A percentile compares a stretch with the other conserved stretches of the same genome.
Evolutionary conservation across 1,139 yeast genomes (phyloP).

Genomic region (Pichia sp.): DNA sequence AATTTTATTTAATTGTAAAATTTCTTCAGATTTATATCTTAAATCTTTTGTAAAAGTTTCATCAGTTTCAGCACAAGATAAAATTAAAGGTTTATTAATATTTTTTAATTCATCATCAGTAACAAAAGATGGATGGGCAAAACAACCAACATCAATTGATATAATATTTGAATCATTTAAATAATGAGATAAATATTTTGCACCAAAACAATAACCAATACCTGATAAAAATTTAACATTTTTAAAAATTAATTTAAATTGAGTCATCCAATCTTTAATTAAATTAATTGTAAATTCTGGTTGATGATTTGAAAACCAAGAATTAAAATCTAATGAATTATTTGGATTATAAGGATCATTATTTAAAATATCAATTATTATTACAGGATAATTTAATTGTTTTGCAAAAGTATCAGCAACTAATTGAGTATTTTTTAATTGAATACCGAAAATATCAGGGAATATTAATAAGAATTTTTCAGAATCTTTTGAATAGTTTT

Average conservation of each 20-base stretch:
- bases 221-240: constrained; percentile 50
- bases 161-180: constrained; percentile 42
- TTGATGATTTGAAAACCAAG: constrained; percentile 55
- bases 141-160: constrained; percentile 48
- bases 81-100: constrained; percentile 53
- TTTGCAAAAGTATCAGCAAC: constrained; percentile 68
- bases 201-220: constrained; percentile 85
- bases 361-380: constrained; percentile 66
- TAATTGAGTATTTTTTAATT: constrained; percentile 47
- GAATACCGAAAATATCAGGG: constrained; percentile 66
- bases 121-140: constrained; percentile 78
- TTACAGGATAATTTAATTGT: constrained; percentile 53
- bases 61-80: constrained; percentile 72
- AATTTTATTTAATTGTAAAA: constrained; percentile 40
- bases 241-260: constrained; percentile 34
- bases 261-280: constrained; percentile 39
- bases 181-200: constrained; percentile 55
- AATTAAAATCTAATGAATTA: constrained; percentile 26
- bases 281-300: constrained; percentile 39
- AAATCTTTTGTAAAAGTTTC: constrained; percentile 53
- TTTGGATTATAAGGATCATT: constrained; percentile 43
- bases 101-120: constrained; percentile 55
- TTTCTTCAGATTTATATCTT: constrained; percentile 54
- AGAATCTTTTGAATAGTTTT: constrained; percentile 32
- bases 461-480: constrained; percentile 50